Conservation (phyloP, 768 basidiomycete genomes). For the Tulasnella sp. region DNA sequence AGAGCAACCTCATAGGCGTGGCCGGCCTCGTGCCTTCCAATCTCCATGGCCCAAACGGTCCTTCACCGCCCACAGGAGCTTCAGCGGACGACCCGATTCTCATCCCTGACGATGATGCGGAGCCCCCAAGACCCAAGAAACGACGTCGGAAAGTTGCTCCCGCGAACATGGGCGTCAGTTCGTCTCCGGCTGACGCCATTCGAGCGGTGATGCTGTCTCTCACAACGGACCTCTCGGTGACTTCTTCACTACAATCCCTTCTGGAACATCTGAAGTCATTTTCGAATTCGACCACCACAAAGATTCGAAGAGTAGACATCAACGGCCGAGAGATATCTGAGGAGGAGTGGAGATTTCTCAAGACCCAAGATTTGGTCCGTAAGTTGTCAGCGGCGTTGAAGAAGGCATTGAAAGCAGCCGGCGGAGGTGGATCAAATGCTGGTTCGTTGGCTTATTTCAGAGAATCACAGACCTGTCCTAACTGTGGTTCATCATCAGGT, state of each 20-base stretch:
- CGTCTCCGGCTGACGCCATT: background rate
- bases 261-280: constrained; percentile 13
- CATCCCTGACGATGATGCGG: background rate
- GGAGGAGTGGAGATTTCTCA: constrained; percentile 29
- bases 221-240: constrained; percentile 18
- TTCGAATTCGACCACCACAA: background rate
- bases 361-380: constrained; percentile 13
- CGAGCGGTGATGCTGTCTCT: background rate
- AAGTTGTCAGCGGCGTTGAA: constrained; percentile 23
- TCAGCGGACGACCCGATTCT: constrained; percentile 6
- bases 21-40: constrained; percentile 2
- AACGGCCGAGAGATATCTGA: constrained; percentile 26
- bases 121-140: constrained; percentile 11
- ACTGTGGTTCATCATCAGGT: background rate
- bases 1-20: background rate
- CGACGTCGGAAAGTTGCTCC: background rate
- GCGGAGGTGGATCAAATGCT: background rate
- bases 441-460: background rate
- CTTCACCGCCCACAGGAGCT: constrained; percentile 12
- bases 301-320: constrained; percentile 16
- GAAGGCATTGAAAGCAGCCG: background rate
- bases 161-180: background rate
- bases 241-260: constrained; percentile 4
- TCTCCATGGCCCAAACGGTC: background rate
- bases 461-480: background rate